Percentiles rank a stretch among this genome's conserved stretches.
These are phyloP conservation scores for Phytophthora chlamydospora DNA, from an alignment of 352 stramenopile species.

Conservation along the genomic window DNA sequence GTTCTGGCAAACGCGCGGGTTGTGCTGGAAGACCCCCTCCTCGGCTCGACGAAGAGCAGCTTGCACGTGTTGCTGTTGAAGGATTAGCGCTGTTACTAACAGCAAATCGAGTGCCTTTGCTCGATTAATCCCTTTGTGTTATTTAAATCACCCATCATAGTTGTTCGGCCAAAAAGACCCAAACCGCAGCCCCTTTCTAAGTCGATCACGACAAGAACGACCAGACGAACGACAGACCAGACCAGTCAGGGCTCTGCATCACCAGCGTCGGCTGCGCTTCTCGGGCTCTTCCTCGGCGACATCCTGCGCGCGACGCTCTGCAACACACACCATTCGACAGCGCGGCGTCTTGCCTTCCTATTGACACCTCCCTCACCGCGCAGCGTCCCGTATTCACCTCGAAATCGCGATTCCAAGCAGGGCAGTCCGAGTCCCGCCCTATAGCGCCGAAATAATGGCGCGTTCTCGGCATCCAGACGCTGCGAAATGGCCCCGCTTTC, in stretches of 20 bases:
- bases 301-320: background rate
- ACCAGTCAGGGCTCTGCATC: slow-evolving; percentile 19
- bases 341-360: slow-evolving; percentile 2
- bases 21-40: no score
- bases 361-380: background rate
- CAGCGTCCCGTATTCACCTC: slow-evolving; percentile 17
- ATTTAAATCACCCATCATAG: no score
- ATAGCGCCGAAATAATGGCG: slow-evolving; percentile 13
- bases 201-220: slow-evolving; percentile 11
- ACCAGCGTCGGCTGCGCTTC: slow-evolving; percentile 2
- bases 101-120: no score
- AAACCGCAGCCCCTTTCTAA: no score
- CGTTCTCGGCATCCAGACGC: slow-evolving; percentile 11
- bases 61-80: no score
- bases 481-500: background rate
- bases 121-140: no score
- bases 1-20: no score
- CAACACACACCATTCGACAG: background rate
- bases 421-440: background rate
- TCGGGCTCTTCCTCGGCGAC: slow-evolving; percentile 19
- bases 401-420: slow-evolving; percentile 16
- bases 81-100: no score
- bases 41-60: no score
- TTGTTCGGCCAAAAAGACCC: no score
- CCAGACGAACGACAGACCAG: slow-evolving; percentile 20